Base-by-base conservation (phyloP, 176 grass and related monocot genomes). In the Secale cereale region DNA sequence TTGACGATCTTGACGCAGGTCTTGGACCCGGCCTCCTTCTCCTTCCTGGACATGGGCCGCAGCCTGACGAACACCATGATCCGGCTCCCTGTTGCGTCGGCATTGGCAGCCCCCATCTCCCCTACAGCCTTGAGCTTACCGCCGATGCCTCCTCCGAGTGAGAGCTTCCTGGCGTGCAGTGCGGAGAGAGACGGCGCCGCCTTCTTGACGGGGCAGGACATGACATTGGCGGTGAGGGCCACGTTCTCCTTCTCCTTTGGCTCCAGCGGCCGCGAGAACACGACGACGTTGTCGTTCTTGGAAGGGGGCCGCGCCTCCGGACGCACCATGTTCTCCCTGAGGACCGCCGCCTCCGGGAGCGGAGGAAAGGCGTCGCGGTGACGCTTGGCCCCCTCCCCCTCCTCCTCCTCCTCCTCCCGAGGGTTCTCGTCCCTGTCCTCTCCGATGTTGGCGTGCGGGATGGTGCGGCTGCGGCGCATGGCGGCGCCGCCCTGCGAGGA, bases 1-100 rank as follows among this genome's bases (percentile, higher is more conserved):
- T 96, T 99, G 63, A 99, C 93, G n/a, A 99, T 96, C 81, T 92
- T 94, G 79, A 99, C 91, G 81, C 93, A 99, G 82, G 76, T 89
- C 85, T 74, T 91, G 66, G 91, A 94, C 16, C 78, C 92, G 14
- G 83, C 87, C 20, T 88, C 95, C 85, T 91, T 91, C 82, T 91
- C 95, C 83, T 95, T 92, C 95, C 60, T 91, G 23, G 91, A 92
- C 92, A 91, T 89, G 2, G 89, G 97, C 13, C 97, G 83, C 23
- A 96, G 81, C 88, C 97, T 87, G 56, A 99, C 97, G 73, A 96
- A 99, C 32, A 96, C 97, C 14, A 78, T 59, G 70, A 99, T 99
- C 59, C 91, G 86, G 61, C 88, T 92, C 69, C 70, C 86, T 25
- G 29, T 73, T 8, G 68, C 79, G 22, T 91, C 95, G 11, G 40